Conservation (phyloP, 2,329 filamentous ascomycete species). For the Neonectria faginata region DNA sequence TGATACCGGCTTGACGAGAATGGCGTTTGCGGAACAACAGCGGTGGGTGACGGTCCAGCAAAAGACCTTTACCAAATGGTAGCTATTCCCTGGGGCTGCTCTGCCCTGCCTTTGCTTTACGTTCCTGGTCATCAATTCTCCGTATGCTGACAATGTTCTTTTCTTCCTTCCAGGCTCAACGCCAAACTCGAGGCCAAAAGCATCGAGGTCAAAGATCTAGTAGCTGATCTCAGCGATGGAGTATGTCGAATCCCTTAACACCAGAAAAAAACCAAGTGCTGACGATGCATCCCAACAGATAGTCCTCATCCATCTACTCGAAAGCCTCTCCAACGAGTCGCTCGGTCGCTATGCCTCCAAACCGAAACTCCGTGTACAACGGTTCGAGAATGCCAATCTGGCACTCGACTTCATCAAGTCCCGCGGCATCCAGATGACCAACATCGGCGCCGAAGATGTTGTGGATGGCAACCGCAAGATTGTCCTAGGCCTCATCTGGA, state of each 20-base stretch:
- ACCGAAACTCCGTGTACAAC: constrained; percentile 94
- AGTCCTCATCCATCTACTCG: constrained; percentile 94
- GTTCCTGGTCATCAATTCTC: not conserved
- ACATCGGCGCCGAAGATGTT: constrained; percentile 97
- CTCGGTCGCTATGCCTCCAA: constrained; percentile 97
- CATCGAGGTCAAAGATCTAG: constrained; percentile 86
- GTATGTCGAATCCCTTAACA: constrained; percentile 66
- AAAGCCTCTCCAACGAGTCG: constrained; percentile 94
- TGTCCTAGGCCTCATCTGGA: constrained; percentile 97
- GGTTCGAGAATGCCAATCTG: constrained; percentile 98
- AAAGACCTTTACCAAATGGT: constrained; percentile 99
- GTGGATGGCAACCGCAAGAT: constrained; percentile 99
- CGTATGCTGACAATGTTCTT: constrained; percentile 11
- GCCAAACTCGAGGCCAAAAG: constrained; percentile 87
- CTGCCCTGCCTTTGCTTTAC: constrained; percentile 10
- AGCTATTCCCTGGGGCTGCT: constrained; percentile 21
- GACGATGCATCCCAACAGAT: constrained; percentile 66
- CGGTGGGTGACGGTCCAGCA: constrained; percentile 87
- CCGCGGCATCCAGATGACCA: constrained; percentile 95
- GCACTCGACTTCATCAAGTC: constrained; percentile 93
- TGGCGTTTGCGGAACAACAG: constrained; percentile 74
- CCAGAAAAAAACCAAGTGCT: constrained; percentile 30
- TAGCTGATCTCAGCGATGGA: constrained; percentile 91
- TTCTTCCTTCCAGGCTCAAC: constrained; percentile 77
- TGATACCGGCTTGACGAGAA: constrained; percentile 66